A percentile compares a stretch with the other conserved stretches of the same genome.
These are phyloP conservation scores for Saccharum officinarum DNA, from an alignment of 176 grass and related monocot genomes.

Conservation along the genomic window DNA sequence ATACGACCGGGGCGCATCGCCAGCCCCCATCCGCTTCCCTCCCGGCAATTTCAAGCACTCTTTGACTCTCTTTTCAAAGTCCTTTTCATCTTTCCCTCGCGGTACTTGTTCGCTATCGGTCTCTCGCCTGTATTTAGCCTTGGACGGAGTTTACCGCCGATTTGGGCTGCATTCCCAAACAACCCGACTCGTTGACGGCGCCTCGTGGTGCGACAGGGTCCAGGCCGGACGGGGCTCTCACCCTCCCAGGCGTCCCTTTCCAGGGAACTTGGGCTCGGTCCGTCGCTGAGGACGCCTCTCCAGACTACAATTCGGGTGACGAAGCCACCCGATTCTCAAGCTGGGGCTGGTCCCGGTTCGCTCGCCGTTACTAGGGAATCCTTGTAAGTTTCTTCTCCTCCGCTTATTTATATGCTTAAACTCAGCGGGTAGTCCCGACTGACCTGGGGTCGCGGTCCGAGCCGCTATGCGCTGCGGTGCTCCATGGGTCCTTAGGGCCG, in stretches of 20 bases:
- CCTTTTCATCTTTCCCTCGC: constrained; percentile 17
- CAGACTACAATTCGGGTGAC: too few relatives aligned
- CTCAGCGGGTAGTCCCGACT: too few relatives aligned
- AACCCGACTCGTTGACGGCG: constrained; percentile 50
- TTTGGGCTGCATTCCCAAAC: constrained; percentile 57
- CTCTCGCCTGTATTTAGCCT: constrained; percentile 72
- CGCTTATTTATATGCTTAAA: not conserved
- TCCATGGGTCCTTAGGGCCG: too few relatives aligned
- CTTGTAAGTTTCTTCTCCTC: constrained; percentile 38
- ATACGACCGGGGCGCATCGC: too few relatives aligned
- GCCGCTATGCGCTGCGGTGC: too few relatives aligned
- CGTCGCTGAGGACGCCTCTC: too few relatives aligned
- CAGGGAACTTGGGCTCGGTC: too few relatives aligned
- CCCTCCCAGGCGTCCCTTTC: too few relatives aligned
- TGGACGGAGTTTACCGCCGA: constrained; percentile 55
- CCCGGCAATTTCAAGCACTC: too few relatives aligned
- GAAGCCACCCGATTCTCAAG: too few relatives aligned
- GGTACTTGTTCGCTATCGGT: constrained; percentile 80
- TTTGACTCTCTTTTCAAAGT: constrained; percentile 50
- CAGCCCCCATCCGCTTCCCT: too few relatives aligned
- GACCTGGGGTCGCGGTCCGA: too few relatives aligned
- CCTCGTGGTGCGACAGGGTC: constrained; percentile 57
- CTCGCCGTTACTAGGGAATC: constrained; percentile 45
- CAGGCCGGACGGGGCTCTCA: not conserved
- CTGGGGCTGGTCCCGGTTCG: constrained; percentile 43